A percentile compares a stretch with the other conserved stretches of the same genome.
Conservation (phyloP, 108 stramenopile genomes). For the Nitzschia sp. region DNA sequence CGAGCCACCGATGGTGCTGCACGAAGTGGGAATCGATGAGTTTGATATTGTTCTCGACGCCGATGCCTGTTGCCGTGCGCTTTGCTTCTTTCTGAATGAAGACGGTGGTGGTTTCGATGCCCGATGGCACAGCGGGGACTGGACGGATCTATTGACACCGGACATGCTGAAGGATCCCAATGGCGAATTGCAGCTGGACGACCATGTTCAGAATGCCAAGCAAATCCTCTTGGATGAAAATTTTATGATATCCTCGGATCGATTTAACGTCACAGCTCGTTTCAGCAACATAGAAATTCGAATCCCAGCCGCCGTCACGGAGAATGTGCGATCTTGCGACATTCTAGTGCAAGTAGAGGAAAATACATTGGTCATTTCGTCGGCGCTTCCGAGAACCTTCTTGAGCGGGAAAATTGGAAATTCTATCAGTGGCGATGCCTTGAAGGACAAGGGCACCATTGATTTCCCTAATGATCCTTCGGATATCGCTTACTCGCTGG, state of each 20-base stretch:
- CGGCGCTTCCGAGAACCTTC: conserved; percentile 63
- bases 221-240: conserved; percentile 52
- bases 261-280: conserved; percentile 62
- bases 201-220: conserved; percentile 53
- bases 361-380: conserved; percentile 55
- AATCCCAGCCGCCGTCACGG: conserved; percentile 51
- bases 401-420: conserved; percentile 60
- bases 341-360: conserved; percentile 45
- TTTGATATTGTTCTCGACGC: conserved; percentile 61
- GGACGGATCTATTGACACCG: conserved; percentile 42
- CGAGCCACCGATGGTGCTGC: conserved; percentile 30
- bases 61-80: conserved; percentile 34
- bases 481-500: conserved; percentile 55
- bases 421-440: conserved; percentile 31
- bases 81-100: conserved; percentile 35
- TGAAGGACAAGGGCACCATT: conserved; percentile 19
- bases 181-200: conserved; percentile 35
- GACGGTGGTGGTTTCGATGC: conserved; percentile 48
- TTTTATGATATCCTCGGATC: conserved; percentile 62
- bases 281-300: conserved; percentile 42
- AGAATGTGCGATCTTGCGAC: conserved; percentile 56
- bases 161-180: conserved; percentile 51
- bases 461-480: conserved; percentile 69
- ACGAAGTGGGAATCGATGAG: conserved; percentile 65
- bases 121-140: conserved; percentile 72